phyloP scores from a whole-genome alignment of 495 filamentous ascomycete genomes.

The Neurospora africana region DNA sequence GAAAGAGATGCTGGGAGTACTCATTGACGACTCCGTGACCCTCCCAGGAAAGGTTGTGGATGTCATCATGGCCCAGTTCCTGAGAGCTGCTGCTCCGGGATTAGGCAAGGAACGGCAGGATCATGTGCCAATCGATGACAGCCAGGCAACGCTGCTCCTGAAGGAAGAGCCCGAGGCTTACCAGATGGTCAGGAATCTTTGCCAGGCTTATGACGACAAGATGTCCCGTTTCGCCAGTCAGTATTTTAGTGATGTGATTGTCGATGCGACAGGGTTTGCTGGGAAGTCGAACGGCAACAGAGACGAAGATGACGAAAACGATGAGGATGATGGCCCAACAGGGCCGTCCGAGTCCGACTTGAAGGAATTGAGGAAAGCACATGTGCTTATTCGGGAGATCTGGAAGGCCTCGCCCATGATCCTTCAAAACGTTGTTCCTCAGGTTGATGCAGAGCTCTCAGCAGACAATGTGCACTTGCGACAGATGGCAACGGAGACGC shows the following conservation, averaged over 20 bases:
- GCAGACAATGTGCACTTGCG: constrained; percentile 82
- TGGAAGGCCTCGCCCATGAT: constrained; percentile 88
- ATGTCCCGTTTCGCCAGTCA: constrained; percentile 90
- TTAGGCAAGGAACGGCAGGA: constrained; percentile 43
- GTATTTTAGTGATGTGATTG: constrained; percentile 94
- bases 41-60: constrained; percentile 81
- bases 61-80: constrained; percentile 87
- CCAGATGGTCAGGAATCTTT: constrained; percentile 90
- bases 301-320: constrained; percentile 58
- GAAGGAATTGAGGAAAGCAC: constrained; percentile 78
- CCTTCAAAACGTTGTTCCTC: constrained; percentile 85
- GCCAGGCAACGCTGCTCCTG: constrained; percentile 64
- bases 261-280: constrained; percentile 61
- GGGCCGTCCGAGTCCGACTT: constrained; percentile 73
- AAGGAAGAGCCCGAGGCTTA: constrained; percentile 88
- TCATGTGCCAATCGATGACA: constrained; percentile 26
- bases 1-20: constrained; percentile 68
- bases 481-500: constrained; percentile 77
- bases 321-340: constrained; percentile 44
- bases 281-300: constrained; percentile 38
- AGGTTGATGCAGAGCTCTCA: constrained; percentile 83
- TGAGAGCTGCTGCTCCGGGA: constrained; percentile 66
- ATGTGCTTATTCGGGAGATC: constrained; percentile 78
- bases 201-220: constrained; percentile 78
- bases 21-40: constrained; percentile 79